phyloP scores from a whole-genome alignment of 2,329 filamentous ascomycete genomes.

The Trichoderma koningiopsis region DNA sequence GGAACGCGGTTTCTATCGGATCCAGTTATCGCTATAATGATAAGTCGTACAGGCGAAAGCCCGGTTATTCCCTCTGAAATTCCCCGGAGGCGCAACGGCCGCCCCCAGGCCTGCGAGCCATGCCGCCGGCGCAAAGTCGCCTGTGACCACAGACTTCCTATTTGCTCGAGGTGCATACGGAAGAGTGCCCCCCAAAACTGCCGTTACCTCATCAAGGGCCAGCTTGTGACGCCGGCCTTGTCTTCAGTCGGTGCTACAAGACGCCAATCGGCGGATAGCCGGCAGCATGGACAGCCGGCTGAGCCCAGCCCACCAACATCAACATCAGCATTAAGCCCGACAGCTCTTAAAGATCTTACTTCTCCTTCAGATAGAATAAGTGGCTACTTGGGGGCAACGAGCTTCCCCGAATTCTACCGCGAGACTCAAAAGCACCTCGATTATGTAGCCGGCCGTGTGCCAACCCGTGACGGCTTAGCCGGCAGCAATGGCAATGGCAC shows the following conservation, averaged over 20 bases:
- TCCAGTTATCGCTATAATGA: neutral
- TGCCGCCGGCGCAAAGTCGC: constrained; percentile 24
- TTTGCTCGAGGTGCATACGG: constrained; percentile 22
- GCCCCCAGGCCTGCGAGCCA: constrained; percentile 22
- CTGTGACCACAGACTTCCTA: constrained; percentile 24
- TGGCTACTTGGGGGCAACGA: constrained; percentile 21
- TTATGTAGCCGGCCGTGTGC: neutral
- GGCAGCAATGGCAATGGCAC: neutral
- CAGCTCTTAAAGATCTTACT: neutral
- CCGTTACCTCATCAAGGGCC: constrained; percentile 16
- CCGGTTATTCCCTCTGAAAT: neutral
- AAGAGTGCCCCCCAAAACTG: constrained; percentile 16
- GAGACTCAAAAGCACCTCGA: constrained; percentile 16
- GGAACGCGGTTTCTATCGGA: neutral
- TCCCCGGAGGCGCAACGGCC: constrained; percentile 18
- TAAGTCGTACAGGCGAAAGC: neutral
- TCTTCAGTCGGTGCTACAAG: neutral
- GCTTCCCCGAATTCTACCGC: constrained; percentile 21
- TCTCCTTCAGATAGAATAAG: constrained; percentile 8
- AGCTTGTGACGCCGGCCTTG: constrained; percentile 9
- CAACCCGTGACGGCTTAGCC: neutral
- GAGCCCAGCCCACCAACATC: neutral
- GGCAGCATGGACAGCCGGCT: neutral
- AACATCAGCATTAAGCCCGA: neutral
- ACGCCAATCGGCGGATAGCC: neutral